Evolutionary conservation across 805 yeast genomes (phyloP).

Genomic region (Lachancea mirantina): DNA sequence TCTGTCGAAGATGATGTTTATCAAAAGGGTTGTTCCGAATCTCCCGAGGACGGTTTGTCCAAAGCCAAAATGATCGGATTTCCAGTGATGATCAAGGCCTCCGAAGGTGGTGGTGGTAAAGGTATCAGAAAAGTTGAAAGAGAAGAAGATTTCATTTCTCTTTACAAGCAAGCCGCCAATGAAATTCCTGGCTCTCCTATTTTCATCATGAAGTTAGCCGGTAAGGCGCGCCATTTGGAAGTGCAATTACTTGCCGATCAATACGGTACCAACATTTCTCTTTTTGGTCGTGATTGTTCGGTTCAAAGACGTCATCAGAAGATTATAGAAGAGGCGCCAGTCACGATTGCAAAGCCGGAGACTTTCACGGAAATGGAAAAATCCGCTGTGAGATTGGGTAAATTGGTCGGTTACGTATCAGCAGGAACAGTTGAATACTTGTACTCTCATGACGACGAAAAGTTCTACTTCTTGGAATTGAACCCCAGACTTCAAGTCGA

Average conservation of each 20-base stretch:
- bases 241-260: conserved; percentile 97
- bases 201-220: conserved; percentile 95
- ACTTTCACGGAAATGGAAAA: conserved; percentile 90
- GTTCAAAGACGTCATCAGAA: conserved; percentile 99
- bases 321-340: conserved; percentile 99
- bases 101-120: conserved; percentile 99
- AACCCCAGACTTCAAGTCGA: conserved; percentile 99
- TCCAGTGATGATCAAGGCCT: conserved; percentile 98
- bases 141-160: conserved; percentile 66
- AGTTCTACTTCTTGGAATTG: conserved; percentile 91
- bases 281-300: conserved; percentile 98
- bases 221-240: conserved; percentile 95
- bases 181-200: conserved; percentile 99
- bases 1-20: conserved; percentile 82
- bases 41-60: conserved; percentile 81
- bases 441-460: conserved; percentile 88
- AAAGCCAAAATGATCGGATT: conserved; percentile 87
- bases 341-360: conserved; percentile 79
- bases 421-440: conserved; percentile 99
- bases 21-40: conserved; percentile 76
- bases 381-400: conserved; percentile 96
- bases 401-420: conserved; percentile 94
- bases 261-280: conserved; percentile 93
- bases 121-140: conserved; percentile 95
- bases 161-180: conserved; percentile 89